Evolutionary conservation across 495 filamentous ascomycete species (phyloP).

Genomic region (Chlorociboria aeruginascens): DNA sequence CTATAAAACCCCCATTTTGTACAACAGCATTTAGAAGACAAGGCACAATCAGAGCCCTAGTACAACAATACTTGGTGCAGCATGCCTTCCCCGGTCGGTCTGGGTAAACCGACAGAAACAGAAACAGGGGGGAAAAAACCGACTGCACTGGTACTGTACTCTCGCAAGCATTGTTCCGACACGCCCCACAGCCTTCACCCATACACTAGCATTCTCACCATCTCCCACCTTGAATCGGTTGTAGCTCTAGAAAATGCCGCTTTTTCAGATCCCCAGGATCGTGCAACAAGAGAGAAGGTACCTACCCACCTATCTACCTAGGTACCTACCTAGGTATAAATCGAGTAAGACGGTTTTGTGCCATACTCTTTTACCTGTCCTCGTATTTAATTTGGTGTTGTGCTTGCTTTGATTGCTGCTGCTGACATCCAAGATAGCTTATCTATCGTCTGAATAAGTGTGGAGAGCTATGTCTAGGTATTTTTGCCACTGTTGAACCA

Average conservation of each 20-base stretch:
- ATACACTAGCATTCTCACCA: constrained; percentile 46
- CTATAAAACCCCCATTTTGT: too few species aligned
- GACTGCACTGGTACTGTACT: too few species aligned
- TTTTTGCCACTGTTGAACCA: constrained; percentile 54
- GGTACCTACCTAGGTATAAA: too few species aligned
- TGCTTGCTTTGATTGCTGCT: background rate
- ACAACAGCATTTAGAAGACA: too few species aligned
- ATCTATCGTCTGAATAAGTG: constrained; percentile 67
- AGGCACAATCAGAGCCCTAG: too few species aligned
- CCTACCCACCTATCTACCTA: background rate
- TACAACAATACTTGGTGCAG: too few species aligned
- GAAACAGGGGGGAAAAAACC: too few species aligned
- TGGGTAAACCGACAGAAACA: too few species aligned
- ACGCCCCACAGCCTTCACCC: constrained; percentile 14
- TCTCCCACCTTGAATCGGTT: constrained; percentile 66
- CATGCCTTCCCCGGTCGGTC: too few species aligned
- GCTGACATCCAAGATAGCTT: constrained; percentile 40
- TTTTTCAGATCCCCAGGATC: constrained; percentile 56
- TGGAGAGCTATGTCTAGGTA: constrained; percentile 67
- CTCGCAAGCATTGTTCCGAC: constrained; percentile 5
- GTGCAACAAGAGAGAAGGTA: constrained; percentile 74
- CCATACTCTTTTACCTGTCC: background rate
- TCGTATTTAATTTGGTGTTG: background rate
- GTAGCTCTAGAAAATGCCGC: constrained; percentile 61
- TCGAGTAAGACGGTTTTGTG: background rate